These are phyloP conservation scores for Dendrobium nobile DNA, from an alignment of 106 monocot species.

Conservation along the genomic window DNA sequence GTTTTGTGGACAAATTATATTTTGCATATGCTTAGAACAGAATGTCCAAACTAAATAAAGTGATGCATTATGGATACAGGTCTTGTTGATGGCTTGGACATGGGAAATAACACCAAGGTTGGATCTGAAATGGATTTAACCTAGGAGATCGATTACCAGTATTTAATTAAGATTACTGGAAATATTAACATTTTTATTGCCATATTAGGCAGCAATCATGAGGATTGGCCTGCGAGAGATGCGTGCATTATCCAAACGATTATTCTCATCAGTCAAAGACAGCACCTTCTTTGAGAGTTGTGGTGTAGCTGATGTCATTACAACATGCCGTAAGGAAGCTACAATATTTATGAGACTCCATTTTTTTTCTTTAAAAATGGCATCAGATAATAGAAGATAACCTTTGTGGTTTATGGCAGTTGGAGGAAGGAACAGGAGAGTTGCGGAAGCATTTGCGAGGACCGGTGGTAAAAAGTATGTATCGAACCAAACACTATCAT, in stretches of 20 bases:
- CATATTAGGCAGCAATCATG: slow-evolving; percentile 85
- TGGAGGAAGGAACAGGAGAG: slow-evolving; percentile 85
- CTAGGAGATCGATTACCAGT: not conserved
- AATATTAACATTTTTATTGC: not conserved
- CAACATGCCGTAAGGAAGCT: slow-evolving; percentile 65
- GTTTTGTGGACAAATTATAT: slow-evolving; percentile 13
- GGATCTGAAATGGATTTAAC: slow-evolving; percentile 8
- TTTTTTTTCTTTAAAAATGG: not conserved
- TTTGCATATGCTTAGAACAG: not conserved
- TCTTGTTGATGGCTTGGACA: slow-evolving; percentile 86
- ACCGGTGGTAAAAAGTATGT: slow-evolving; percentile 61
- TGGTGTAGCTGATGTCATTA: slow-evolving; percentile 84
- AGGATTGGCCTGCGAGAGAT: slow-evolving; percentile 90
- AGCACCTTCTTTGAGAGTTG: slow-evolving; percentile 96
- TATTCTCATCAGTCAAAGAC: slow-evolving; percentile 81
- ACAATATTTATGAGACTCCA: not conserved
- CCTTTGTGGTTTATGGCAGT: slow-evolving; percentile 29
- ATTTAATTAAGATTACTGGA: not conserved
- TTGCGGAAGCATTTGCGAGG: slow-evolving; percentile 86
- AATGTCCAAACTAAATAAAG: not conserved
- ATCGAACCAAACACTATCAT: not conserved
- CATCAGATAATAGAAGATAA: not conserved
- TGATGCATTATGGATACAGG: slow-evolving; percentile 35
- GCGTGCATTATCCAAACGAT: slow-evolving; percentile 70
- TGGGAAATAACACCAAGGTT: slow-evolving; percentile 99